These are phyloP conservation scores for Neurospora sp. DNA, from an alignment of 495 filamentous ascomycete genomes.

Conservation along the genomic window DNA sequence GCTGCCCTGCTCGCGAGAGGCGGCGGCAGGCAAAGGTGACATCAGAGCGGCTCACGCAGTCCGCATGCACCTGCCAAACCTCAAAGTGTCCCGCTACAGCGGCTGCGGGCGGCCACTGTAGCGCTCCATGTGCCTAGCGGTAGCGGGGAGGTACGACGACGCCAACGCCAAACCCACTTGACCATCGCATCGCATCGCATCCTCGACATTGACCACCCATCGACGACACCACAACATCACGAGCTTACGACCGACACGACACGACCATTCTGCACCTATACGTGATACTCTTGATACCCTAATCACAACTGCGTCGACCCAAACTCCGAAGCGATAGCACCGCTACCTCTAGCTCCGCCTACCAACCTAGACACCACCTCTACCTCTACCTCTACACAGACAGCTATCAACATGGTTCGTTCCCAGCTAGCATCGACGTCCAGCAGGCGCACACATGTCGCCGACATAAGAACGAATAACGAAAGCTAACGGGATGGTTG, in stretches of 20 bases:
- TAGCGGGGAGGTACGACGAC: not conserved
- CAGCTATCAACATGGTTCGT: slow-evolving; percentile 5
- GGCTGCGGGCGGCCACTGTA: not conserved
- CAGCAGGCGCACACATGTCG: not conserved
- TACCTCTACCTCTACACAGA: not conserved
- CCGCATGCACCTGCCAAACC: not conserved
- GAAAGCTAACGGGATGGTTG: not conserved
- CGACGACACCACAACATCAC: not conserved
- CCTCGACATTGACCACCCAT: not conserved
- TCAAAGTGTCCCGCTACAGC: slow-evolving; percentile 1
- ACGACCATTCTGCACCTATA: too few species aligned
- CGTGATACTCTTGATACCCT: not conserved
- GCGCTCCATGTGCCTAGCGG: not conserved
- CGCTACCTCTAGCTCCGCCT: not conserved
- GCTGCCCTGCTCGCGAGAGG: not conserved
- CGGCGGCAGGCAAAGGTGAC: not conserved
- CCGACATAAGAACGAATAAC: not conserved
- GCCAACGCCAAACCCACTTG: not conserved
- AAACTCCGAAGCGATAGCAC: not conserved
- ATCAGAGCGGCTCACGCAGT: not conserved
- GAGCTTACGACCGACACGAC: not conserved
- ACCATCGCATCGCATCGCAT: not conserved
- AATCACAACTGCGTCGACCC: not conserved
- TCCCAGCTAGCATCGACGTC: not conserved
- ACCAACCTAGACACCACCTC: not conserved